Conservation (phyloP, 2,329 filamentous ascomycete species). For the Aspergillus sp. region DNA sequence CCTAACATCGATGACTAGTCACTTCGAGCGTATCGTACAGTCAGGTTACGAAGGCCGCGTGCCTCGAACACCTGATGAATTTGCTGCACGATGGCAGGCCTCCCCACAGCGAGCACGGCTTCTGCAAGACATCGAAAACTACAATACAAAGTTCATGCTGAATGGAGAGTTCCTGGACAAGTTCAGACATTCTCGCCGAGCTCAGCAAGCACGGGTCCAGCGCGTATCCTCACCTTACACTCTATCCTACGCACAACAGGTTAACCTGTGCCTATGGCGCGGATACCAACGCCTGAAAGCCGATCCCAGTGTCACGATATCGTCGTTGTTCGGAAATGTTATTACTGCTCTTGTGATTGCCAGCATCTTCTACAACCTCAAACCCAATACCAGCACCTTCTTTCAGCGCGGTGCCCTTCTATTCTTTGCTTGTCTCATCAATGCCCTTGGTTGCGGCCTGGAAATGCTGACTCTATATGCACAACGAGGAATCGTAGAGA, state of each 20-base stretch:
- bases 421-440: constrained; percentile 82
- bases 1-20: constrained; percentile 44
- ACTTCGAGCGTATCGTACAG: constrained; percentile 1
- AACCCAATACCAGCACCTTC: constrained; percentile 67
- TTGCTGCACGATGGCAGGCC: constrained; percentile 54
- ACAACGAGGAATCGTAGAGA: constrained; percentile 15
- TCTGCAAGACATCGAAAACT: constrained; percentile 7
- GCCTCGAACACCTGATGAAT: constrained; percentile 65
- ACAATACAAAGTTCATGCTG: background rate
- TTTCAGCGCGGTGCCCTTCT: constrained; percentile 63
- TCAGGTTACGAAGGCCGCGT: constrained; percentile 32
- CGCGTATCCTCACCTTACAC: constrained; percentile 72
- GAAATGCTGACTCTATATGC: constrained; percentile 44
- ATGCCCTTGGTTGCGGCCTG: constrained; percentile 72
- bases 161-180: constrained; percentile 8
- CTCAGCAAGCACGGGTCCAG: constrained; percentile 52
- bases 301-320: constrained; percentile 69
- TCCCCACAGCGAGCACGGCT: constrained; percentile 32
- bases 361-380: constrained; percentile 72
- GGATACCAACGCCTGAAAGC: constrained; percentile 71
- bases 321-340: constrained; percentile 63
- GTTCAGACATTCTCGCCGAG: constrained; percentile 56
- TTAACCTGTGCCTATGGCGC: constrained; percentile 73
- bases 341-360: constrained; percentile 72
- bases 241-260: constrained; percentile 71